Evolutionary conservation across 306 rosid species (phyloP).

Genomic region (Quercus wislizeni): DNA sequence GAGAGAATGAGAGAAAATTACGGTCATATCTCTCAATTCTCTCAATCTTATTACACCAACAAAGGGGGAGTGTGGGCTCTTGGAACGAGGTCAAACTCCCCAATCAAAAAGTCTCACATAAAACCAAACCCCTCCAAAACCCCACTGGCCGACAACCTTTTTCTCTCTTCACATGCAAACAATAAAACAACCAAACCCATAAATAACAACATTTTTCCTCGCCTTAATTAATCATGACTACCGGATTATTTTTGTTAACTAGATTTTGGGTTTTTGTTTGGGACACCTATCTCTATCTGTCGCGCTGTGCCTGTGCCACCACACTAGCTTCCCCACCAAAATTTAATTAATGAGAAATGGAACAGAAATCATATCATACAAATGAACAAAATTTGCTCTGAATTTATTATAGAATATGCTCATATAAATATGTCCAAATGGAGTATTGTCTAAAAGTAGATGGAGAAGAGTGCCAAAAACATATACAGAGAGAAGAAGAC

Average conservation of each 20-base stretch:
- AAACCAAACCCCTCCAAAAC: conserved; percentile 31
- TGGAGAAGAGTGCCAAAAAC: conserved; percentile 32
- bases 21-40: conserved; percentile 17
- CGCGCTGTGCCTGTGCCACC: neutral
- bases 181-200: conserved; percentile 18
- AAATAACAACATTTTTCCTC: conserved; percentile 2
- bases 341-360: neutral
- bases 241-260: neutral
- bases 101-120: conserved; percentile 35
- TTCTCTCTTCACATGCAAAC: conserved; percentile 63
- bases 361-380: conserved; percentile 14
- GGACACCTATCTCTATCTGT: conserved; percentile 17
- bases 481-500: conserved; percentile 16
- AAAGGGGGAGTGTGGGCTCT: conserved; percentile 39
- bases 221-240: conserved; percentile 1
- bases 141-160: conserved; percentile 55
- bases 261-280: conserved; percentile 2
- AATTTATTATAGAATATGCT: conserved; percentile 50
- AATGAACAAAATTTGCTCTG: conserved; percentile 43
- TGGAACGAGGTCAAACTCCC: conserved; percentile 58
- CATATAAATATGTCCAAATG: conserved; percentile 58
- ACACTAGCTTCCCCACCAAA: neutral
- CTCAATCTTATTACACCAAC: neutral
- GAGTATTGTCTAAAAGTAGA: conserved; percentile 45
- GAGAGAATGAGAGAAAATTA: conserved; percentile 7